Evolutionary conservation across 2,329 filamentous ascomycete genomes (phyloP), one percentile per base, ranked within the genome.

Genomic region (Talaromyces funiculosus): DNA sequence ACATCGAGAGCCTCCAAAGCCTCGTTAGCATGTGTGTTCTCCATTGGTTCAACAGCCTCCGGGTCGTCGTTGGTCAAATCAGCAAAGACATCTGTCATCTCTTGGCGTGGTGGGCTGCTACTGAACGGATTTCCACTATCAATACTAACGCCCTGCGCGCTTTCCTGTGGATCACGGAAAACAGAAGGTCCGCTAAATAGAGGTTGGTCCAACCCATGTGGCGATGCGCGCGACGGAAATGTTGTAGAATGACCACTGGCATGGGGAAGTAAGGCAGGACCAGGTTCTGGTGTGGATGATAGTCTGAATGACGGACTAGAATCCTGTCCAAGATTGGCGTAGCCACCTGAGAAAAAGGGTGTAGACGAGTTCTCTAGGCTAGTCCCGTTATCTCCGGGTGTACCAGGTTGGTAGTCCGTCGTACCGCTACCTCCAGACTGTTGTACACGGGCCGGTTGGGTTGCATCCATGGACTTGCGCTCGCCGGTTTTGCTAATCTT

Each of bases 401-500:
- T 61, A 51, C 65, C 53, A 65, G 67, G 38, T 67, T 57, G 58
- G 18, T 55, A 49, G 24, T 59, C 61, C 12, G 40, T 33, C 33
- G 51, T 20, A 9, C 42, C 56, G 29, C 43, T 45, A 22, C 53
- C 55, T 72, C 71, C 24, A 74, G 63, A 16, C 67, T 47, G 65
- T 9, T 65, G 53, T 56, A 71, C 67, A 16, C 67, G 73, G 57
- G 62, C 57, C 22, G 61, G 57, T 43, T 70, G 75, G 4, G 72
- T 66, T 7, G 71, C 65, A 53, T 83, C 81, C n/a, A 85, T 78
- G 3, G 86, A 86, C 72, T 92, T 92, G 26, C 90, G 86, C 64
- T 90, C 89, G 53, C 73, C 73, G 5, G 87, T 75, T 64, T 84
- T 86, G 64, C 89, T 86, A 0, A 87, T 86, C 72, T 96, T 96